phyloP scores from a whole-genome alignment of 140 eudicot species.

The Flaveria floridana region DNA sequence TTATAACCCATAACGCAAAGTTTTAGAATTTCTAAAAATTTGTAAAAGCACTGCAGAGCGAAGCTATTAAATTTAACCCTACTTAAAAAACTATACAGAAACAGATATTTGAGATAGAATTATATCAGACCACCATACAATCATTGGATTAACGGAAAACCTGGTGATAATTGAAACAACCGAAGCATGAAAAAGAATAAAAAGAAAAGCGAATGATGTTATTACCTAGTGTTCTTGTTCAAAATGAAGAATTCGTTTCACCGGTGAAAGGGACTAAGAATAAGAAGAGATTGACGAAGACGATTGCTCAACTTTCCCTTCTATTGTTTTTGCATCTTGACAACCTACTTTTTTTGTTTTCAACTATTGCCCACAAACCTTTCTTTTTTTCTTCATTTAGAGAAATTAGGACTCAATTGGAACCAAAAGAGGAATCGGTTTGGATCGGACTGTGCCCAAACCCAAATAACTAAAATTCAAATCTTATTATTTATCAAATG shows the following conservation, averaged over 20 bases:
- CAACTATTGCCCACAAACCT: slow-evolving; percentile 16
- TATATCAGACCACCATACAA: neutral
- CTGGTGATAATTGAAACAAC: neutral
- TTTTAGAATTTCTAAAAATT: no score
- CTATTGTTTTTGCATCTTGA: slow-evolving; percentile 19
- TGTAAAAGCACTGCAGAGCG: neutral
- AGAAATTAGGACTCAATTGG: neutral
- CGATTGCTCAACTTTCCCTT: slow-evolving; percentile 14
- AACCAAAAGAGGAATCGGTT: neutral
- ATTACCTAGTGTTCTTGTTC: slow-evolving; percentile 28
- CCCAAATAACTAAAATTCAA: neutral
- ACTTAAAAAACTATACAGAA: neutral
- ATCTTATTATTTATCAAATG: no score
- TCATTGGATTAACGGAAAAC: neutral
- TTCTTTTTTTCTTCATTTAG: neutral
- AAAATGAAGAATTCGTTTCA: neutral
- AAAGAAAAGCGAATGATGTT: neutral
- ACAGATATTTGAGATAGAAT: neutral
- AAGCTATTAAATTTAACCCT: neutral
- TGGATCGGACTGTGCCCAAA: neutral
- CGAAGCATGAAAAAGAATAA: neutral
- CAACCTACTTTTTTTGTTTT: slow-evolving; percentile 24
- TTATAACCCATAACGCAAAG: no score
- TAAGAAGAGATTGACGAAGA: neutral
- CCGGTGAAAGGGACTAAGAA: neutral